Percentiles rank a stretch among this genome's conserved stretches.
These are phyloP conservation scores for Hypoxylon rickii DNA, from an alignment of 495 filamentous ascomycete species.

Conservation along the genomic window DNA sequence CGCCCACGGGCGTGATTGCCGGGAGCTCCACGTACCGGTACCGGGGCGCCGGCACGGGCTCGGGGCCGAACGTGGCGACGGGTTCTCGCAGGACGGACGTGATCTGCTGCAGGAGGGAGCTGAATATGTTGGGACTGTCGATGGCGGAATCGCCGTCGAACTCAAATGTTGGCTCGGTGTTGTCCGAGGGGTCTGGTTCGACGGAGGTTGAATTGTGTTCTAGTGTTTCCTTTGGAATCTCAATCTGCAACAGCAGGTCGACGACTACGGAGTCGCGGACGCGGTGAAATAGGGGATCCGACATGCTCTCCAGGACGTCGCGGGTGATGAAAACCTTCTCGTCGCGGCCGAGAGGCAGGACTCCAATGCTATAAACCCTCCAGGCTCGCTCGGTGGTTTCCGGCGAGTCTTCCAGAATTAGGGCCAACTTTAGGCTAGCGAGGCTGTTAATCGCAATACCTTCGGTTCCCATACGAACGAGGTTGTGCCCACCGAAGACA, in stretches of 20 bases:
- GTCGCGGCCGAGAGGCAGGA: constrained; percentile 81
- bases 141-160: constrained; percentile 43
- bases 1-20: constrained; percentile 72
- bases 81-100: constrained; percentile 58
- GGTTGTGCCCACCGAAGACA: constrained; percentile 52
- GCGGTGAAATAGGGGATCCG: constrained; percentile 83
- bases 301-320: constrained; percentile 72
- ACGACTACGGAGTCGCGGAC: constrained; percentile 71
- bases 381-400: constrained; percentile 53
- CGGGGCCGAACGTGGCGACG: constrained; percentile 39
- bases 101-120: constrained; percentile 62
- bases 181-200: constrained; percentile 16
- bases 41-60: constrained; percentile 37
- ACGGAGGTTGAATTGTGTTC: constrained; percentile 34
- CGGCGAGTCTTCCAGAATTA: constrained; percentile 67
- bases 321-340: constrained; percentile 85
- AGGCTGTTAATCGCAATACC: constrained; percentile 81
- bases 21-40: constrained; percentile 58
- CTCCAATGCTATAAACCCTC: constrained; percentile 77
- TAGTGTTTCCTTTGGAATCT: constrained; percentile 8
- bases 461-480: constrained; percentile 57
- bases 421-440: constrained; percentile 74
- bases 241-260: constrained; percentile 60
- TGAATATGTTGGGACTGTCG: constrained; percentile 51
- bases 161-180: constrained; percentile 36